phyloP scores from a whole-genome alignment of 2,329 filamentous ascomycete genomes.

The Coccinonectria pachysandricola region DNA sequence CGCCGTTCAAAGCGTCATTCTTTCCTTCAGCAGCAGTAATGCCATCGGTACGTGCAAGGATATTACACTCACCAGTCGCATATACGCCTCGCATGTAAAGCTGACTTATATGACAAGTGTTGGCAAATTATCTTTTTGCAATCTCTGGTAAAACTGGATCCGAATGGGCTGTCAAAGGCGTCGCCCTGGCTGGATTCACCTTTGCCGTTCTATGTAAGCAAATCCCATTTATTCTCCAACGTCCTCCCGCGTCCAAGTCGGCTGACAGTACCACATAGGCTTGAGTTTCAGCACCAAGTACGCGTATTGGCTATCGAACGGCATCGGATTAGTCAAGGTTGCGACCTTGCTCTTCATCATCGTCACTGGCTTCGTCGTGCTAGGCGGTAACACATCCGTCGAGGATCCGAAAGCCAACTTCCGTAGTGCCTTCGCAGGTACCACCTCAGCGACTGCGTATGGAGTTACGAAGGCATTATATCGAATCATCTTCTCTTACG shows the following conservation, averaged over 20 bases:
- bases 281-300: conserved; percentile 5
- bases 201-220: conserved; percentile 42
- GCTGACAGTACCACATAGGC: not conserved
- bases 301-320: conserved; percentile 5
- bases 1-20: conserved; percentile 50
- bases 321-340: conserved; percentile 3
- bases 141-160: conserved; percentile 39
- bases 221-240: too few species aligned
- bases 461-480: conserved; percentile 26
- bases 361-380: conserved; percentile 4
- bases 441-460: conserved; percentile 1
- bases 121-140: conserved; percentile 52
- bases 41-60: conserved; percentile 30
- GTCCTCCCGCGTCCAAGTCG: too few species aligned
- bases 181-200: conserved; percentile 53
- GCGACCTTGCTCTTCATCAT: conserved; percentile 3
- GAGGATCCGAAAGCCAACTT: conserved; percentile 4
- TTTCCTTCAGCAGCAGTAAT: conserved; percentile 58
- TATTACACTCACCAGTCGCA: too few species aligned
- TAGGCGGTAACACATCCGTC: conserved; percentile 4
- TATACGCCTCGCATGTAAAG: too few species aligned
- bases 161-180: conserved; percentile 55
- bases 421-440: conserved; percentile 2
- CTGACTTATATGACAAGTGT: conserved; percentile 27
- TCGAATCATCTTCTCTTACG: conserved; percentile 48